These are phyloP conservation scores for Angophora floribunda DNA, from an alignment of 345 rosid genomes.

Conservation along the genomic window DNA sequence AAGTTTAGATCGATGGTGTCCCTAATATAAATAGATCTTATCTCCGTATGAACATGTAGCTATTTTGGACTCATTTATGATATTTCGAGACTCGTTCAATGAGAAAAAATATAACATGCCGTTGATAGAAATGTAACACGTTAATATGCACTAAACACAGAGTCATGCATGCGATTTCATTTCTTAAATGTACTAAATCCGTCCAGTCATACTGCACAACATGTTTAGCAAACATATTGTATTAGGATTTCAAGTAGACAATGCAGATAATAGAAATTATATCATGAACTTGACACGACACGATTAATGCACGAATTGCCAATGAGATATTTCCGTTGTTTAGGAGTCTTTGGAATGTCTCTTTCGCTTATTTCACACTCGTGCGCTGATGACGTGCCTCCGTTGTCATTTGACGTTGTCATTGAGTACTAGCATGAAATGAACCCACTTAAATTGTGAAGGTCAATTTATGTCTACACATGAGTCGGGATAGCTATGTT, in stretches of 20 bases:
- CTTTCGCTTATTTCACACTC: neutral
- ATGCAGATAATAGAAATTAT: neutral
- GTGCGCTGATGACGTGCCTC: neutral
- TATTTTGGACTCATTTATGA: neutral
- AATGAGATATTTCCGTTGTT: neutral
- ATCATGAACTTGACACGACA: too few relatives aligned
- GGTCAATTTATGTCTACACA: neutral
- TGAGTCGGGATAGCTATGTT: neutral
- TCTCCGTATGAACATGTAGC: rapidly evolving
- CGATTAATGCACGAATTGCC: neutral
- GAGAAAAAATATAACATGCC: too few relatives aligned
- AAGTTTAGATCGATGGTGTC: too few relatives aligned
- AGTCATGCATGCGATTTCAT: neutral
- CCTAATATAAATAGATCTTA: neutral
- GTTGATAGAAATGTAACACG: too few relatives aligned
- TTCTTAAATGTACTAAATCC: neutral
- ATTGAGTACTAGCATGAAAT: too few relatives aligned
- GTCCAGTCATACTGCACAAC: rapidly evolving
- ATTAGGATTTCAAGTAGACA: neutral
- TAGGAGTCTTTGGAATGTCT: neutral
- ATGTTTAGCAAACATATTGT: too few relatives aligned
- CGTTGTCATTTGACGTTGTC: neutral
- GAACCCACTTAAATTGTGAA: neutral
- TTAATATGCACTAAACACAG: too few relatives aligned
- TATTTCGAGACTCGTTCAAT: too few relatives aligned